Conservation (phyloP, 2,329 filamentous ascomycete genomes). For the Chalaropsis ovoidea region DNA sequence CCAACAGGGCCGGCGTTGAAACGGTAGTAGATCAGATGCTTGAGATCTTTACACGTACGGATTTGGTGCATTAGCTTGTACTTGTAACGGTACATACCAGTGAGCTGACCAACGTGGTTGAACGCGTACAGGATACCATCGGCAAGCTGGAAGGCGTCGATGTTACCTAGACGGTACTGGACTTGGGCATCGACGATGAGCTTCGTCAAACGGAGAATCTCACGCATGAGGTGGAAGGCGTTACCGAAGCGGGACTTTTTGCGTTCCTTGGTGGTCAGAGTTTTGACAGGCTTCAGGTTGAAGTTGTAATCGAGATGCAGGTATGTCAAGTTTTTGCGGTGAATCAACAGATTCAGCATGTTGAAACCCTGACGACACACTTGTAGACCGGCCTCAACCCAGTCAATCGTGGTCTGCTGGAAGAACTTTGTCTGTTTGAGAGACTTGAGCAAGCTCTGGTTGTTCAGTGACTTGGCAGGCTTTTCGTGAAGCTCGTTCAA, state of each 20-base stretch:
- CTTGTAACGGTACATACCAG: conserved; percentile 99
- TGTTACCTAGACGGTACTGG: conserved; percentile 93
- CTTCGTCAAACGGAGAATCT: conserved; percentile 91
- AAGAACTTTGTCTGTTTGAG: conserved; percentile 98
- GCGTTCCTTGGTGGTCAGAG: conserved; percentile 92
- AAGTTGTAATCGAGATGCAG: conserved; percentile 99
- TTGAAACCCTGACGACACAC: conserved; percentile 98
- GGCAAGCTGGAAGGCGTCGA: conserved; percentile 95
- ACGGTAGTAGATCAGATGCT: conserved; percentile 97
- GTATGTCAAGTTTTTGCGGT: conserved; percentile 96
- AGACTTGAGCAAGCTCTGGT: conserved; percentile 79
- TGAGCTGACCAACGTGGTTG: conserved; percentile 96
- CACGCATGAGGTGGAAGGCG: conserved; percentile 96
- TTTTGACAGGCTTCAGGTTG: conserved; percentile 98
- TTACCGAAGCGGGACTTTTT: conserved; percentile 99
- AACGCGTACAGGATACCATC: conserved; percentile 99
- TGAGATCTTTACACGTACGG: conserved; percentile 94
- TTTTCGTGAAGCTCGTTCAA: conserved; percentile 95
- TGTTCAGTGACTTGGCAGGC: conserved; percentile 88
- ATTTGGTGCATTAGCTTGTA: conserved; percentile 99
- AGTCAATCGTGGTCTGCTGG: conserved; percentile 97
- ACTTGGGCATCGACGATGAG: conserved; percentile 97
- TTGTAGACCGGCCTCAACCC: conserved; percentile 97
- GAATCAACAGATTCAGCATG: conserved; percentile 95
- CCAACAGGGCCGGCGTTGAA: conserved; percentile 96